Evolutionary conservation across 352 stramenopile species (phyloP).

Genomic region (Globisporangium alternatum): DNA sequence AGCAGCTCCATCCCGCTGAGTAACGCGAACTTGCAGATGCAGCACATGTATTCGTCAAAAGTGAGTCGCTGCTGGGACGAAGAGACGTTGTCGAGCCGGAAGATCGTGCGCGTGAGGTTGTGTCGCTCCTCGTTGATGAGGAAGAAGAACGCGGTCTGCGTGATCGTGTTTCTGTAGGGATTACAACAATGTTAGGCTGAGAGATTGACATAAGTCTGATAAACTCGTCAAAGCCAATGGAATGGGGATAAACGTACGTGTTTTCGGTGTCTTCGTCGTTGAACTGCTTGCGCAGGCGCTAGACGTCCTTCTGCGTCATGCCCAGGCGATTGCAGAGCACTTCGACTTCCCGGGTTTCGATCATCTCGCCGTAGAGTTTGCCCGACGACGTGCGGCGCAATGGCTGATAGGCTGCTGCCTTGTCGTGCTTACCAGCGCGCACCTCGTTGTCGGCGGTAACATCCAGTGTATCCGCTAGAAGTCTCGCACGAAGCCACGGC

Average conservation of each 20-base stretch:
- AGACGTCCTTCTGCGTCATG: conserved; percentile 32
- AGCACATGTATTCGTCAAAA: conserved; percentile 53
- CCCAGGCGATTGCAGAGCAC: conserved; percentile 31
- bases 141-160: conserved; percentile 46
- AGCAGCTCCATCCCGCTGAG: conserved; percentile 47
- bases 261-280: conserved; percentile 34
- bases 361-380: conserved; percentile 17
- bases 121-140: conserved; percentile 51
- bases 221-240: background rate
- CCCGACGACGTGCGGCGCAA: conserved; percentile 10
- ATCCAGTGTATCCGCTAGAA: background rate
- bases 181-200: background rate
- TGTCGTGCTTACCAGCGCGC: background rate
- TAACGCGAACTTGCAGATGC: conserved; percentile 46
- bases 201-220: background rate
- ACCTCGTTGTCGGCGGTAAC: background rate
- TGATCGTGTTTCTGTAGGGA: conserved; percentile 31
- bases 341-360: conserved; percentile 30
- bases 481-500: too few relatives aligned
- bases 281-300: conserved; percentile 31
- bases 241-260: conserved; percentile 23
- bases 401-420: background rate
- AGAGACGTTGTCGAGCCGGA: conserved; percentile 31
- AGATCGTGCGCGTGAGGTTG: conserved; percentile 37
- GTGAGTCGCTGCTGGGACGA: conserved; percentile 27